phyloP scores from a whole-genome alignment of 1,284 basidiomycete genomes.

The Singerocomus inundabilis region DNA sequence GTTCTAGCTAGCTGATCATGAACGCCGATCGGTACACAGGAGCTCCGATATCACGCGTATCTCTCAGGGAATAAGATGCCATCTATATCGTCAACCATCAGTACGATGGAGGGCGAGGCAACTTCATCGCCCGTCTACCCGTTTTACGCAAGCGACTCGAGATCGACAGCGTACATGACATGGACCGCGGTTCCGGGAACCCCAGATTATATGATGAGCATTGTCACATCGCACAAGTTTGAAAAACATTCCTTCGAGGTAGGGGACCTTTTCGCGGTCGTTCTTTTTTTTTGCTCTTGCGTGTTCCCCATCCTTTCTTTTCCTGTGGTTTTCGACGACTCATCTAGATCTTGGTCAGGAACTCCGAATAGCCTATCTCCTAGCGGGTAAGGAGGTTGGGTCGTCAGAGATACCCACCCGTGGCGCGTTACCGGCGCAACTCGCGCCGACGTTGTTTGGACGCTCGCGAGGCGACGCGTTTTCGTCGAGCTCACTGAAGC shows the following conservation, averaged over 20 bases:
- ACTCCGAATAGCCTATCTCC: slow-evolving; percentile 33
- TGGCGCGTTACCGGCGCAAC: slow-evolving; percentile 27
- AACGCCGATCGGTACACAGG: slow-evolving; percentile 22
- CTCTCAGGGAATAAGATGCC: slow-evolving; percentile 24
- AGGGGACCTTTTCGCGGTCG: neutral
- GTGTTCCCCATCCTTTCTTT: neutral
- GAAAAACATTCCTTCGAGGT: slow-evolving; percentile 37
- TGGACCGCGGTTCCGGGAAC: slow-evolving; percentile 13
- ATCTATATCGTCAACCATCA: neutral
- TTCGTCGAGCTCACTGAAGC: slow-evolving; percentile 25
- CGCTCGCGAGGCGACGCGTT: slow-evolving; percentile 35
- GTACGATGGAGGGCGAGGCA: slow-evolving; percentile 2
- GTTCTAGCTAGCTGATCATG: slow-evolving; percentile 9
- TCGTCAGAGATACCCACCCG: slow-evolving; percentile 34
- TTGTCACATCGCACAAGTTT: slow-evolving; percentile 27
- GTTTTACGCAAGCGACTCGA: slow-evolving; percentile 28
- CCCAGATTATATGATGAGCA: slow-evolving; percentile 31
- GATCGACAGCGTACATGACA: slow-evolving; percentile 25
- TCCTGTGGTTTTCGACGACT: slow-evolving; percentile 1
- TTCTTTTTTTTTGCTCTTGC: neutral
- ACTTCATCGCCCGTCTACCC: neutral
- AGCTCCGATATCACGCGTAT: slow-evolving; percentile 34
- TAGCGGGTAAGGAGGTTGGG: slow-evolving; percentile 32
- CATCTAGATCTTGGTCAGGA: slow-evolving; percentile 22
- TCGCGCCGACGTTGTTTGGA: slow-evolving; percentile 27